Conservation (phyloP, 768 basidiomycete genomes). For the Termitomyces sp. region DNA sequence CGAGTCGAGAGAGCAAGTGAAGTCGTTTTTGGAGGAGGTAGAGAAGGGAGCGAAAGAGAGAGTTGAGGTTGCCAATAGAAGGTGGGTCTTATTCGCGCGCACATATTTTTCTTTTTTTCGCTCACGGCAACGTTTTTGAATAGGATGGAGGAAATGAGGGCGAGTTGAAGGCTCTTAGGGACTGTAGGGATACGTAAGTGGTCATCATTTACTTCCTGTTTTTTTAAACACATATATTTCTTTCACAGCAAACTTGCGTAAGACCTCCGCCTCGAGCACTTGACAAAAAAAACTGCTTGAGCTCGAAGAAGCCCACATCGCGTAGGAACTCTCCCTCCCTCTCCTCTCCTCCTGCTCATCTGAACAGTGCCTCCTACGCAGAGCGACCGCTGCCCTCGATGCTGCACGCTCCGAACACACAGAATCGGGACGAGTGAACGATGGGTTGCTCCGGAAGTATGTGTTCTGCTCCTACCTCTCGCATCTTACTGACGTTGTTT, state of each 20-base stretch:
- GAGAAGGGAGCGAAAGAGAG: slow-evolving; percentile 1
- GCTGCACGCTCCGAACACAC: background rate
- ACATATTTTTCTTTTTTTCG: background rate
- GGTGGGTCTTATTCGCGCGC: background rate
- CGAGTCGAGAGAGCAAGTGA: slow-evolving; percentile 13
- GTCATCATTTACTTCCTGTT: background rate
- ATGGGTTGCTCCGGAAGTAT: slow-evolving; percentile 6
- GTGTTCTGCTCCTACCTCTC: background rate
- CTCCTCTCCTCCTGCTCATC: background rate
- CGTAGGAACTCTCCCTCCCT: background rate
- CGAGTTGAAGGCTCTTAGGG: background rate
- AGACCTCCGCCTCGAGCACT: slow-evolving; percentile 4
- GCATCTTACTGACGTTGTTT: background rate
- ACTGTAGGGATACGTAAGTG: background rate
- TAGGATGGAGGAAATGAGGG: slow-evolving; percentile 2
- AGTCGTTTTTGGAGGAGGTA: slow-evolving; percentile 15
- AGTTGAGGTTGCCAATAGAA: background rate
- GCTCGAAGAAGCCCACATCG: background rate
- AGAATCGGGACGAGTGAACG: background rate
- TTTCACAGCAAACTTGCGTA: background rate
- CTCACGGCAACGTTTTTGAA: background rate
- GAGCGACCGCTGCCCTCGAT: background rate
- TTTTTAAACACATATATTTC: background rate
- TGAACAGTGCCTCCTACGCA: background rate
- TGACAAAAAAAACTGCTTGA: background rate